Percentiles rank a stretch among this genome's conserved stretches.
Evolutionary conservation across 2,329 filamentous ascomycete species (phyloP).

Genomic region (Claviceps pazoutovae): DNA sequence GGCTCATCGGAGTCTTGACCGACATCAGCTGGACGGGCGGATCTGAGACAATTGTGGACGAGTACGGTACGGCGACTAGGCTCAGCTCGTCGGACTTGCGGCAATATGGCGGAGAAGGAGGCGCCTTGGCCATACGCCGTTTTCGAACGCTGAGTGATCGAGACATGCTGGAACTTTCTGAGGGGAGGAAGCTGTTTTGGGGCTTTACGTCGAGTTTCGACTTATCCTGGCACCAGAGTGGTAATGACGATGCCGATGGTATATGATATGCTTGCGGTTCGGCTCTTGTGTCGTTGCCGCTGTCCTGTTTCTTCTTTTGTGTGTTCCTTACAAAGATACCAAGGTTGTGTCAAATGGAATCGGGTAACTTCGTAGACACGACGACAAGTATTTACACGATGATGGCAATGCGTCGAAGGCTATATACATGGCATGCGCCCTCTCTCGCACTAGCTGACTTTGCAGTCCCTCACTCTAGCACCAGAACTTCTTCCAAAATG

Average conservation of each 20-base stretch:
- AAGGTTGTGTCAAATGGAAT: not conserved
- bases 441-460: not conserved
- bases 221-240: not conserved
- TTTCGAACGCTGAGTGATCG: not conserved
- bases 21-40: not conserved
- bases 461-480: not conserved
- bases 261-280: not conserved
- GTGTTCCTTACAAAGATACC: not conserved
- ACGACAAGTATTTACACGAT: not conserved
- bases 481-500: not conserved
- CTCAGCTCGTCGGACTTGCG: not conserved
- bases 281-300: not conserved
- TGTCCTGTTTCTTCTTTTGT: not conserved
- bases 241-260: not conserved
- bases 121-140: not conserved
- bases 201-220: not conserved
- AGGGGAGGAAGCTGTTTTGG: not conserved
- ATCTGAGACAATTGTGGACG: not conserved
- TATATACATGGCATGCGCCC: not conserved
- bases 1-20: not conserved
- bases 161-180: not conserved
- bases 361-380: not conserved
- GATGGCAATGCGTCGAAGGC: not conserved
- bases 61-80: slow-evolving; percentile 1
- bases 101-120: not conserved